Evolutionary conservation across 2,329 filamentous ascomycete genomes (phyloP).

Genomic region (Claviceps arundinis): DNA sequence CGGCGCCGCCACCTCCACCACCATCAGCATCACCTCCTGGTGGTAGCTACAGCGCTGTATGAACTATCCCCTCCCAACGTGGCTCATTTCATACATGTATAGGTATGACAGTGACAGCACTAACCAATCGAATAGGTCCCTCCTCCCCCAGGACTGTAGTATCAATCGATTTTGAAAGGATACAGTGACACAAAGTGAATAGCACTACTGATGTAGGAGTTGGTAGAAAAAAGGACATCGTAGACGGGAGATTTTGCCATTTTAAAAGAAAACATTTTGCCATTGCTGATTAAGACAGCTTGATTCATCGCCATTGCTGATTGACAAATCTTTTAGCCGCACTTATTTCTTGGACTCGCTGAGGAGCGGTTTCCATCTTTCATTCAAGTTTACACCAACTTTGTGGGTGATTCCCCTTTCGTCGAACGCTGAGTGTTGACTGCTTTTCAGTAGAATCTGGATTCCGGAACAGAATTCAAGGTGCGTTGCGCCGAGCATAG

Average conservation of each 20-base stretch:
- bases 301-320: neutral
- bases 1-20: slow-evolving; percentile 37
- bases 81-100: neutral
- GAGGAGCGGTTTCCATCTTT: neutral
- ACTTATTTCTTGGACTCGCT: neutral
- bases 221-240: neutral
- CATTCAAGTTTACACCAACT: neutral
- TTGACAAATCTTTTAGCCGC: neutral
- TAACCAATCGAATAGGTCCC: slow-evolving; percentile 28
- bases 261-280: neutral
- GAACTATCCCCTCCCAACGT: slow-evolving; percentile 15
- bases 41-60: slow-evolving; percentile 50
- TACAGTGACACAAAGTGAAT: slow-evolving; percentile 1
- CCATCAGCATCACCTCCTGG: slow-evolving; percentile 38
- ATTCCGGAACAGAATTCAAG: neutral
- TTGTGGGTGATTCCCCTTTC: slow-evolving; percentile 1
- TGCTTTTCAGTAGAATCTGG: slow-evolving; percentile 1
- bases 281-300: slow-evolving; percentile 2
- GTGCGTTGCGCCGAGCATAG: neutral
- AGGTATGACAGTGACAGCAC: neutral
- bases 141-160: slow-evolving; percentile 40
- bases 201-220: slow-evolving; percentile 4
- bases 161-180: slow-evolving; percentile 1
- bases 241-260: neutral
- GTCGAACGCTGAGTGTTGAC: slow-evolving; percentile 2